Evolutionary conservation across 257 asterid genomes (phyloP), one percentile per base, ranked within the genome.

Genomic region (Solanum sparsipilum): DNA sequence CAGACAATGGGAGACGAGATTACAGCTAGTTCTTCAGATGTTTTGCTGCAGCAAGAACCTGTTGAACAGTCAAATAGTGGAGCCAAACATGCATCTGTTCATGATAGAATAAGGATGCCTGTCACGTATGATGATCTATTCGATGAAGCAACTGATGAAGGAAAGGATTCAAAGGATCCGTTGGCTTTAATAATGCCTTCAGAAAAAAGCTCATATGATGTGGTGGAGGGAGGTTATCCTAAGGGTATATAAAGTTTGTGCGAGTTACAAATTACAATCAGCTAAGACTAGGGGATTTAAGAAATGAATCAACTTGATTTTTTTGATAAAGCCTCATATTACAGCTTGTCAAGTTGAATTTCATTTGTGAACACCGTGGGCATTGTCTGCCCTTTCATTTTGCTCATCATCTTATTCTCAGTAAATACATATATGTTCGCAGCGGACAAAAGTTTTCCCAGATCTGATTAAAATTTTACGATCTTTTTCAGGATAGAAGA

Each of bases 81-180:
- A 83, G 87, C 88, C 86, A 90, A 91, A 89, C 91, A 90, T 13
- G 89, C 86, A 18, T 86, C 97, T 44, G 98, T 95, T 91, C 98
- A 88, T 83, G 94, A 94, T 35, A 92, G 98, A 27, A 89, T 96
- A 87, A 93, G 99, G 87, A 70, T 92, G 36, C 99, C 98, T 13
- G 96, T 94, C 86, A 32, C 92, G 18, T 96, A 96, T 81, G 97
- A 95, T 89, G 98, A 94, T 91, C 89, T 95, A 84, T 89, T 93
- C 48, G 85, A 46, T 44, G 85, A 67, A 90, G 85, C 41, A 60
- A 90, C 21, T 56, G 67, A 44, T 27, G 70, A 68, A 90, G 70
- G 68, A 60, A 90, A 31, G 44, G 85, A 88, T 60, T 89, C 89
- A 83, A 88, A 90, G 78, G 93, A 91, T 52, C 88, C 84, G 18